Percentiles rank a stretch among this genome's conserved stretches.
Evolutionary conservation across 2,329 filamentous ascomycete genomes (phyloP).

Genomic region (Penicillium sp.): DNA sequence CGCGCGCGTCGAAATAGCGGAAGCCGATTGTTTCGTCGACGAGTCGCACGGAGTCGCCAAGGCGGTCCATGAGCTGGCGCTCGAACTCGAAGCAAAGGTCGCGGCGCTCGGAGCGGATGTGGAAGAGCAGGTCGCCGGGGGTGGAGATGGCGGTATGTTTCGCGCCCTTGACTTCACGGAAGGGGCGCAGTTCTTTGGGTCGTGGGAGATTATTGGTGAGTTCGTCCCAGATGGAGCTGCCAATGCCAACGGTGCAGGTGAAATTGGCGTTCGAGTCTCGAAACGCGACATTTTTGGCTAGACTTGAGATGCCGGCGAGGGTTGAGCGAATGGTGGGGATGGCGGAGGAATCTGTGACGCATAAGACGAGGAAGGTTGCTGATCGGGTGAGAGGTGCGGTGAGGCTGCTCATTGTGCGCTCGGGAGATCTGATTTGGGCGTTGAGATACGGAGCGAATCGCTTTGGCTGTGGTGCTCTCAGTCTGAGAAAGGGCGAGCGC

Average conservation of each 20-base stretch:
- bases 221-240: conserved; percentile 52
- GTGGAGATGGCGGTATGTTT: conserved; percentile 55
- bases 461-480: too few species aligned
- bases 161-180: conserved; percentile 48
- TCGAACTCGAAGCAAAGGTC: conserved; percentile 61
- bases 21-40: conserved; percentile 57
- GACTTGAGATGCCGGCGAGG: conserved; percentile 45
- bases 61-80: conserved; percentile 50
- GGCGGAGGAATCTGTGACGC: conserved; percentile 1
- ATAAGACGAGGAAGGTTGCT: conserved; percentile 4
- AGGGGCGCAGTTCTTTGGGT: conserved; percentile 54
- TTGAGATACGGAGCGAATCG: too few species aligned
- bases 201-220: conserved; percentile 44
- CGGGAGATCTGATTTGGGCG: not conserved
- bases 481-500: too few species aligned
- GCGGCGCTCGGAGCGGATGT: conserved; percentile 57
- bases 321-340: conserved; percentile 35
- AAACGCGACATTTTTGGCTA: conserved; percentile 55
- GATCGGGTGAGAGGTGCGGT: conserved; percentile 3
- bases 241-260: conserved; percentile 56
- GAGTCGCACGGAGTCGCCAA: conserved; percentile 50
- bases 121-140: conserved; percentile 57
- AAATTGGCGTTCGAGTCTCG: conserved; percentile 49
- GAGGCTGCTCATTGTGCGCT: not conserved
- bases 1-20: conserved; percentile 59